phyloP scores from a whole-genome alignment of 352 stramenopile genomes.

The Aphanomyces invadans region DNA sequence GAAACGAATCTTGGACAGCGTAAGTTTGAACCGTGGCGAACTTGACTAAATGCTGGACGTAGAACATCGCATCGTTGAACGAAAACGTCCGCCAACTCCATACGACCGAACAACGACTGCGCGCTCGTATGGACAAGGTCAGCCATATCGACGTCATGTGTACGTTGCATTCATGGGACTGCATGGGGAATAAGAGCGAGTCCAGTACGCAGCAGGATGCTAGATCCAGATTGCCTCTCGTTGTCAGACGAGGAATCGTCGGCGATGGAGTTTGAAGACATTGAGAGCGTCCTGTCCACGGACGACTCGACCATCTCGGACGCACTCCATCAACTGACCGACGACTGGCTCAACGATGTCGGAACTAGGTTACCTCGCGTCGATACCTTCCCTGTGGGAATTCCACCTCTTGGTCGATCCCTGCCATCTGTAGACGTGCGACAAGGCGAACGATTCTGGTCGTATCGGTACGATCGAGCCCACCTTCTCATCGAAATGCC shows the following conservation, averaged over 20 bases:
- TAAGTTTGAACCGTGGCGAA: background rate
- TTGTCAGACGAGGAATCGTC: background rate
- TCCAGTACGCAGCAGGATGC: background rate
- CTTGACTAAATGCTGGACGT: background rate
- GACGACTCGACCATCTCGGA: background rate
- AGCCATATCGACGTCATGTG: background rate
- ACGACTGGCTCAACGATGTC: background rate
- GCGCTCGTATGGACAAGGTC: background rate
- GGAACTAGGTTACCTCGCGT: background rate
- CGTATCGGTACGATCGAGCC: background rate
- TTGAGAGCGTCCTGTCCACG: background rate
- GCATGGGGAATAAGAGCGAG: background rate
- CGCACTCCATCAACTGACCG: background rate
- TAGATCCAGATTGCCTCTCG: background rate
- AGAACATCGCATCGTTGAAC: slow-evolving; percentile 4
- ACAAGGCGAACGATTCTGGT: background rate
- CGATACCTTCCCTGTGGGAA: background rate
- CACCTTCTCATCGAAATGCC: too few relatives aligned
- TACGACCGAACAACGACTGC: background rate
- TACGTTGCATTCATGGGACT: background rate
- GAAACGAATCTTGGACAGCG: slow-evolving; percentile 12
- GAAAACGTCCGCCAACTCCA: slow-evolving; percentile 5
- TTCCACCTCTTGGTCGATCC: background rate
- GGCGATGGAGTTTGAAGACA: background rate
- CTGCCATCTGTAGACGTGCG: background rate